Conservation (phyloP, 2,329 filamentous ascomycete genomes). For the Graphilbum fragrans region DNA sequence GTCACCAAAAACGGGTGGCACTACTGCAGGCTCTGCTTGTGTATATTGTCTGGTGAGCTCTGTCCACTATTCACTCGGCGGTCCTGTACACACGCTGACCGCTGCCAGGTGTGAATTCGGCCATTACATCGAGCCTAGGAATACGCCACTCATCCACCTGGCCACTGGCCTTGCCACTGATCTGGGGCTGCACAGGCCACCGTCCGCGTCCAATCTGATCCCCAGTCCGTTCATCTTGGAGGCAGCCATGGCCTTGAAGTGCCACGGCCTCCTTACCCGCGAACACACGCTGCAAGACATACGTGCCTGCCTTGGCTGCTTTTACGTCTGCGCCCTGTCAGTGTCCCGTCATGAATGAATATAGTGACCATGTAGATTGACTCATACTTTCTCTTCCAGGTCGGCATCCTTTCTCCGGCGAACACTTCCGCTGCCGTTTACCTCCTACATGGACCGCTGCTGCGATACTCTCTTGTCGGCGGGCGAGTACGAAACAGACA, state of each 20-base stretch:
- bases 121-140: conserved; percentile 22
- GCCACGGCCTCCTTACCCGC: conserved; percentile 4
- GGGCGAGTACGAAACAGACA: conserved; percentile 19
- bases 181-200: conserved; percentile 21
- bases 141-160: conserved; percentile 25
- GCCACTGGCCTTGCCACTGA: conserved; percentile 25
- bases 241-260: conserved; percentile 13
- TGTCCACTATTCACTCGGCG: neutral
- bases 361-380: conserved; percentile 16
- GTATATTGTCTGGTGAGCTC: conserved; percentile 23
- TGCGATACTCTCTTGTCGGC: conserved; percentile 17
- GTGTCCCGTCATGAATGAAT: neutral
- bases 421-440: conserved; percentile 19
- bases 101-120: conserved; percentile 24
- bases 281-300: conserved; percentile 23
- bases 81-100: neutral
- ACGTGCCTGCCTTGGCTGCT: conserved; percentile 26
- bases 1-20: conserved; percentile 21
- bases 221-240: conserved; percentile 21
- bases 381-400: conserved; percentile 3
- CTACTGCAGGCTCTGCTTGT: conserved; percentile 26
- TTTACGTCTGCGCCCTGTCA: conserved; percentile 17
- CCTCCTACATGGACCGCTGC: conserved; percentile 20
- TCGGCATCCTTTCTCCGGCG: conserved; percentile 19
- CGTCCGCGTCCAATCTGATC: conserved; percentile 11